Conservation (phyloP, 805 yeast species). For the Yarrowia hollandica region DNA sequence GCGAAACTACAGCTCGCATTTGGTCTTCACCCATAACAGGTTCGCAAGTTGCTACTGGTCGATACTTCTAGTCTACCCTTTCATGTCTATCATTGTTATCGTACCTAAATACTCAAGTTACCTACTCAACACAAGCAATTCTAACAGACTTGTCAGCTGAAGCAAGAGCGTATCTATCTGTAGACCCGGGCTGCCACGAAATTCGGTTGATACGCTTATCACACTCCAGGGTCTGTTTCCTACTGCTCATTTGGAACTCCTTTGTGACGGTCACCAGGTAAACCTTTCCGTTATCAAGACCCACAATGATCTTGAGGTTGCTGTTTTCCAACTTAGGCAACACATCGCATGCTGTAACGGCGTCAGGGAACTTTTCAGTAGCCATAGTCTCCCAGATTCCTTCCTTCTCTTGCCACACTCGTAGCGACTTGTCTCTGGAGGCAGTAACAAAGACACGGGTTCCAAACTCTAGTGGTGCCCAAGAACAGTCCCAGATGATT, state of each 20-base stretch:
- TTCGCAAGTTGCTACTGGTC: no score
- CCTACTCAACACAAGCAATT: background rate
- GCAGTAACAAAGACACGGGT: constrained; percentile 66
- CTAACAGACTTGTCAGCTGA: constrained; percentile 7
- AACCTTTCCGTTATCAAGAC: constrained; percentile 69
- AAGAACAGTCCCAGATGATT: constrained; percentile 93
- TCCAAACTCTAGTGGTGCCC: constrained; percentile 56
- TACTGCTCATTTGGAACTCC: constrained; percentile 39
- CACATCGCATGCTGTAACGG: constrained; percentile 69
- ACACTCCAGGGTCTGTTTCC: constrained; percentile 49
- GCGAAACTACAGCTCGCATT: no score
- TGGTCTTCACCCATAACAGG: no score
- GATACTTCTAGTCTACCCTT: no score
- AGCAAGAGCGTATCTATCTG: constrained; percentile 4
- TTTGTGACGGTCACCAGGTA: constrained; percentile 46
- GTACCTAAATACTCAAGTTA: no score
- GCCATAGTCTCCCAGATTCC: constrained; percentile 42
- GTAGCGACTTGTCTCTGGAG: constrained; percentile 79
- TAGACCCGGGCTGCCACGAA: constrained; percentile 51
- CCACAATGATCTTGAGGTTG: constrained; percentile 51
- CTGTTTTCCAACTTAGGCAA: constrained; percentile 39
- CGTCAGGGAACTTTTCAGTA: constrained; percentile 49
- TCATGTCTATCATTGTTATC: no score
- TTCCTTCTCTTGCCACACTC: constrained; percentile 59
- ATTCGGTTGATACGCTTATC: constrained; percentile 62